Evolutionary conservation across 352 stramenopile species (phyloP).

Genomic region (Pythium rishiriense): DNA sequence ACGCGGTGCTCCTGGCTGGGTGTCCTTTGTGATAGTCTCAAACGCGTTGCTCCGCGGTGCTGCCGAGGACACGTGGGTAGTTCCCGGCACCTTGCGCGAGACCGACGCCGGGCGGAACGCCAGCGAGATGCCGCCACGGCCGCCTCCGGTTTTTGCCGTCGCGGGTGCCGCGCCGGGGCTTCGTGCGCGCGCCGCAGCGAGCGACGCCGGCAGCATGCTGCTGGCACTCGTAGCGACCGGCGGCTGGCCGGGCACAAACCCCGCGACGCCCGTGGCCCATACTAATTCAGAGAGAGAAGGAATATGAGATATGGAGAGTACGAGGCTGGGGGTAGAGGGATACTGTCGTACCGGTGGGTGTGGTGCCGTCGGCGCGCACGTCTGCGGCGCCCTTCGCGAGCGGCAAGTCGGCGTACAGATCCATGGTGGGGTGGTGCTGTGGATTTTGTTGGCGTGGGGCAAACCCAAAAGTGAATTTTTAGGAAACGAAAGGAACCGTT

Average conservation of each 20-base stretch:
- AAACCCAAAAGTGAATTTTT: too few species aligned
- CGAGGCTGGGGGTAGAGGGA: too few species aligned
- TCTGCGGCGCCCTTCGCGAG: slow-evolving; percentile 54
- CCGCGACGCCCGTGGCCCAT: slow-evolving; percentile 37
- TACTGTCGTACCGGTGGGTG: slow-evolving; percentile 2
- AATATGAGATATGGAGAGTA: not conserved
- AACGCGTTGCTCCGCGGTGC: not conserved
- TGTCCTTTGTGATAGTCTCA: not conserved
- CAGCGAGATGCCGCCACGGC: slow-evolving; percentile 36
- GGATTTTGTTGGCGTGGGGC: too few species aligned
- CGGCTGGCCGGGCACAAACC: slow-evolving; percentile 12
- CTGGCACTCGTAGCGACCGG: slow-evolving; percentile 28
- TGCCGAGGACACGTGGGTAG: too few species aligned
- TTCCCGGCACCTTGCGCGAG: slow-evolving; percentile 35
- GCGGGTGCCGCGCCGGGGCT: slow-evolving; percentile 27
- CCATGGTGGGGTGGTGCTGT: slow-evolving; percentile 41
- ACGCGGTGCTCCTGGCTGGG: slow-evolving; percentile 40
- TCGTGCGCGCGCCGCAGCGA: slow-evolving; percentile 43
- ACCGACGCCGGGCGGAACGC: slow-evolving; percentile 64
- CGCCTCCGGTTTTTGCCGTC: slow-evolving; percentile 18
- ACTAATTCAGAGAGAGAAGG: slow-evolving; percentile 30
- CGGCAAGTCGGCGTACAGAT: slow-evolving; percentile 79
- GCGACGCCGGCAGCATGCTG: slow-evolving; percentile 50
- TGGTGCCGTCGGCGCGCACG: slow-evolving; percentile 47
- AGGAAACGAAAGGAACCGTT: not conserved